Base-by-base conservation (phyloP, 2,329 filamentous ascomycete genomes). In the Aspergillus brunneoviolaceus region DNA sequence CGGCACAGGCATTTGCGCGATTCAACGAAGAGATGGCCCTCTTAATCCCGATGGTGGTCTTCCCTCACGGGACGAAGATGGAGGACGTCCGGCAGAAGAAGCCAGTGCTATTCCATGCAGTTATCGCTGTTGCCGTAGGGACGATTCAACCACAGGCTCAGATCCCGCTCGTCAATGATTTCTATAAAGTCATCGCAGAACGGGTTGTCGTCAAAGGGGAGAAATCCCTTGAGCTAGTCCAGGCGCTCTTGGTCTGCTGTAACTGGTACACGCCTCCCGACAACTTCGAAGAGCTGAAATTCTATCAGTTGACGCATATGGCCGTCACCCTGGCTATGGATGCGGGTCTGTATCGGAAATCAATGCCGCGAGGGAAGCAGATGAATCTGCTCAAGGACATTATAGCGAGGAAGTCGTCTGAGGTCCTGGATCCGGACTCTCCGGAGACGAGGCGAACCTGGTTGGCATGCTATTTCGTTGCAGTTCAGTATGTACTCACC, bases 191-290 rank as follows among this genome's bases (percentile, higher is more conserved):
- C 11, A 84, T 95, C 57, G 90, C 90, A 2, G 88, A 95, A 49
- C 87, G 86, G 65, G 83, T 94, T 47, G 84, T 95, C 66, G 80
- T 92, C 31, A 84, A 85, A 6, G 91, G 90, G 12, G 87, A 92
- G 67, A 96, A 96, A 79, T 91, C 85, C 39, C 77, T 96, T 19
- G 92, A 96, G 74, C 80, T 96, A 6, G 86, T 96, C 9, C 92
- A 96, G 76, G 85, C 90, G 1, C 78, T 96, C 47, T 84, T 91
- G 60, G 80, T 96, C 3, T 82, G 86, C 6, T 86, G 88, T n/a
- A 84, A 92, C 21, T 96, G 92, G 90, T 96, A 96, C 73, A 87
- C 87, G 73, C 91, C 91, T 16, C 92, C 92, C 0, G 88, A 94
- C 65, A 85, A 90, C 67, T 90, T 90, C 60, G 91, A 96, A 69